These are phyloP conservation scores for Monosporozyma unispora DNA, from an alignment of 805 yeast genomes.

Conservation along the genomic window DNA sequence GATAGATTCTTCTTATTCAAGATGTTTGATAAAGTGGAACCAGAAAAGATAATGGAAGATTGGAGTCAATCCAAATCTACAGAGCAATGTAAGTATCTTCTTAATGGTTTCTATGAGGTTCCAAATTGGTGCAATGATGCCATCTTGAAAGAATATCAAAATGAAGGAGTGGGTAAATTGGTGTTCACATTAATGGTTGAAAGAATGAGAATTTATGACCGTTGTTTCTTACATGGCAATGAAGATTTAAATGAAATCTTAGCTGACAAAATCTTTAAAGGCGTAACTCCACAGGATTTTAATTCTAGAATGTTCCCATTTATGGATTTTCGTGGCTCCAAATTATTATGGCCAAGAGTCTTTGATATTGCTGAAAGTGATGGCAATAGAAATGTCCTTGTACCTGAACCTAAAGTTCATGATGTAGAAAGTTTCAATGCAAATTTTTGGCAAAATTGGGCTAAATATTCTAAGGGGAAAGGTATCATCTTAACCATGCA, in stretches of 20 bases:
- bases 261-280: not conserved
- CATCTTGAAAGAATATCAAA: not conserved
- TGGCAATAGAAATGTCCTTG: slow-evolving; percentile 1
- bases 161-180: not conserved
- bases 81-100: slow-evolving; percentile 3
- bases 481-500: slow-evolving; percentile 25
- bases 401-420: slow-evolving; percentile 3
- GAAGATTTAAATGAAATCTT: slow-evolving; percentile 1
- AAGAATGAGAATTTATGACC: slow-evolving; percentile 22
- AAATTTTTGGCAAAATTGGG: slow-evolving; percentile 24
- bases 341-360: slow-evolving; percentile 2
- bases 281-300: slow-evolving; percentile 2
- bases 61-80: not conserved
- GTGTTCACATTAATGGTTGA: slow-evolving; percentile 9
- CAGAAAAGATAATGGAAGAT: not conserved
- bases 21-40: not conserved
- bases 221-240: slow-evolving; percentile 16
- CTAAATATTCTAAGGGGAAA: slow-evolving; percentile 15
- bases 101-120: slow-evolving; percentile 2
- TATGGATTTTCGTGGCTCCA: not conserved
- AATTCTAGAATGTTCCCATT: slow-evolving; percentile 3
- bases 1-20: not conserved
- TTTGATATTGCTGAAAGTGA: not conserved
- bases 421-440: slow-evolving; percentile 8
- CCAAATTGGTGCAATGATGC: slow-evolving; percentile 2